Percentiles rank a stretch among this genome's conserved stretches.
Conservation (phyloP, 176 grass and related monocot species). For the Oryza brachyantha region DNA sequence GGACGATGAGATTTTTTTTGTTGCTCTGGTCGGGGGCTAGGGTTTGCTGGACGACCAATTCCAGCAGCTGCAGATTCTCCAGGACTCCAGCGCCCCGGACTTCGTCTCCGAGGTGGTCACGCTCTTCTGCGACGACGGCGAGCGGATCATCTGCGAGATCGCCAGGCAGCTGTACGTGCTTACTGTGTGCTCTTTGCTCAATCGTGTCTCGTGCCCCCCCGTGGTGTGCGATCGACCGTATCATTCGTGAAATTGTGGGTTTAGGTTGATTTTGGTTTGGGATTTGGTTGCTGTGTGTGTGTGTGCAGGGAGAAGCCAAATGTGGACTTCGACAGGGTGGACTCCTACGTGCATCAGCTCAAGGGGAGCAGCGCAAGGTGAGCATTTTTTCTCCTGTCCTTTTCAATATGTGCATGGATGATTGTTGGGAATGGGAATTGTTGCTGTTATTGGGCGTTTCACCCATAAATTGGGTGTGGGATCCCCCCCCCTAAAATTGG, state of each 20-base stretch:
- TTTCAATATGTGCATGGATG: neutral
- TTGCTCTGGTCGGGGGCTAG: constrained; percentile 22
- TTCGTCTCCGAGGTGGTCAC: constrained; percentile 60
- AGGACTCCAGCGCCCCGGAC: constrained; percentile 36
- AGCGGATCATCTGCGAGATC: constrained; percentile 53
- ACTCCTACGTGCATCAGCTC: constrained; percentile 60
- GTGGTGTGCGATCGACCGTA: neutral
- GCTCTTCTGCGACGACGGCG: constrained; percentile 66
- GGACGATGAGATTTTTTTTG: neutral
- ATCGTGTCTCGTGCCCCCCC: neutral
- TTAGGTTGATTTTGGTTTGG: constrained; percentile 1
- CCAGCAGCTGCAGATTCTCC: constrained; percentile 54
- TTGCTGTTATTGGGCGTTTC: neutral
- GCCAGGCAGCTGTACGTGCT: constrained; percentile 39
- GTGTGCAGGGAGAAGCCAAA: constrained; percentile 37
- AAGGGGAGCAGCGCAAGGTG: constrained; percentile 70
- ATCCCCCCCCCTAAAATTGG: neutral
- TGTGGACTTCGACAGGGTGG: constrained; percentile 61
- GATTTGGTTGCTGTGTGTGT: constrained; percentile 6
- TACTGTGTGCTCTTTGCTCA: neutral
- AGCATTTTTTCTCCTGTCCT: neutral
- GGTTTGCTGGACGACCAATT: constrained; percentile 74
- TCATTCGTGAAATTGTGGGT: neutral
- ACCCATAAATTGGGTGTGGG: neutral
- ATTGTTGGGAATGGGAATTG: neutral